Evolutionary conservation across 108 stramenopile species (phyloP), one percentile per base, ranked within the genome.

Genomic region (Aureococcus anophagefferens): DNA sequence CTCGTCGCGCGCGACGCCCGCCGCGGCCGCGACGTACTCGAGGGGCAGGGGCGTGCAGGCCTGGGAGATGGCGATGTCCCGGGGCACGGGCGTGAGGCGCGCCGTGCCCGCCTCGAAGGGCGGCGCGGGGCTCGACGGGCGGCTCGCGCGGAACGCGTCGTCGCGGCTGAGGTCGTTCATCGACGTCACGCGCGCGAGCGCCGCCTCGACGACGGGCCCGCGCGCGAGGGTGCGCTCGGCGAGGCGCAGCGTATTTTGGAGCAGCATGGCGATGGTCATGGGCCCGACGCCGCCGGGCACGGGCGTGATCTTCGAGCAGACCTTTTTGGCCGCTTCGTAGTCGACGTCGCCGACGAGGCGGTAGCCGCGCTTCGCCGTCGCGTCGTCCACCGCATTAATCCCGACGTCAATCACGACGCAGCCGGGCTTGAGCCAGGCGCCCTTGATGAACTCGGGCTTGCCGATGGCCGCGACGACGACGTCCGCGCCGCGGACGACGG

Each of bases 201-300:
- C 51, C 7, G 25, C 51, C 21, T 16, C 14, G 37, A 11, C 37
- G 37, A 11, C 37, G 37, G 37, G 7, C 7, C 7, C 37, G 37
- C 7, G 7, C 7, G 37, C 37, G 37, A 11, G 7, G 37, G 37
- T 11, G 37, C 11, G 37, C 7, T 11, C 7, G 66, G 80, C 81
- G 67, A 77, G 44, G 46, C 79, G 88, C 66, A 94, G 81, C 11
- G 98, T 99, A 76, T 99, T 99, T 65, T 91, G 75, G 69, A 97
- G 72, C 51, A 98, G 78, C 95, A 97, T 96, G 62, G 98, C 97
- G 81, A 99, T 97, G 0, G 96, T 97, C 96, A 99, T 97, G 31
- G 98, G 98, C n/a, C 98, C 98, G 4, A 99, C 96, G 33, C 96
- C 98, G 31, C 98, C 98, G 11, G 98, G 98, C 35, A 99, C 98